phyloP scores from a whole-genome alignment of 148 eudicot species.

The Fagopyrum homotropicum region DNA sequence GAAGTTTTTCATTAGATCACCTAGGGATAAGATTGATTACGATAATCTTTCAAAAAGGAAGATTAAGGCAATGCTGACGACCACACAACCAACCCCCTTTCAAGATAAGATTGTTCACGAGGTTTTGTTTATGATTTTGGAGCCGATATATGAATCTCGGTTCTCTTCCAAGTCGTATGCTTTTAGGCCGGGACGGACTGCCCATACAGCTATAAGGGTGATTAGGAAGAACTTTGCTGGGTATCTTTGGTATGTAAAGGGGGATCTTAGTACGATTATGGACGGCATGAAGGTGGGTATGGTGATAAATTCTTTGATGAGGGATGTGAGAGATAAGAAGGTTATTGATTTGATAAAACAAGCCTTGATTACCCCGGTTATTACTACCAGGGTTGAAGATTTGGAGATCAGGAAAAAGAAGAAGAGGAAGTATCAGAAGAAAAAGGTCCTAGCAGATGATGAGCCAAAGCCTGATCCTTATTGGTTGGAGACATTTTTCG shows the following conservation, averaged over 20 bases:
- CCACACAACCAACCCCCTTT: conserved; percentile 69
- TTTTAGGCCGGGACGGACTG: conserved; percentile 86
- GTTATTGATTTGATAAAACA: conserved; percentile 82
- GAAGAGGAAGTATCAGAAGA: conserved; percentile 80
- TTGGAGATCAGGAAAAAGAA: conserved; percentile 52
- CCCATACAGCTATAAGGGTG: conserved; percentile 76
- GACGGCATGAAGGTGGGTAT: conserved; percentile 92
- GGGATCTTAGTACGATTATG: conserved; percentile 79
- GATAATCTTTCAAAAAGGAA: conserved; percentile 81
- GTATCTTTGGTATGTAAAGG: conserved; percentile 87
- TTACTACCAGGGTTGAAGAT: conserved; percentile 43
- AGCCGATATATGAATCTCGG: conserved; percentile 78
- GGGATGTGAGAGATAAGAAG: conserved; percentile 87
- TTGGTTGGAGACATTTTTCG: conserved; percentile 81
- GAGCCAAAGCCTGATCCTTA: conserved; percentile 96
- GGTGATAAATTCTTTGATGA: conserved; percentile 74
- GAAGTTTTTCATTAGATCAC: conserved; percentile 68
- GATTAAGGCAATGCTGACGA: conserved; percentile 68
- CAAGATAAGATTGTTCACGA: conserved; percentile 92
- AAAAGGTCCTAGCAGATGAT: conserved; percentile 78
- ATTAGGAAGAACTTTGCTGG: conserved; percentile 86
- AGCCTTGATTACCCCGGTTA: conserved; percentile 70
- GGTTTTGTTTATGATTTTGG: conserved; percentile 81
- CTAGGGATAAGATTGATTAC: conserved; percentile 76
- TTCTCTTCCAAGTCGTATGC: conserved; percentile 89